These are phyloP conservation scores for Leptodontidium sp. DNA, from an alignment of 2,329 filamentous ascomycete species.

Conservation along the genomic window DNA sequence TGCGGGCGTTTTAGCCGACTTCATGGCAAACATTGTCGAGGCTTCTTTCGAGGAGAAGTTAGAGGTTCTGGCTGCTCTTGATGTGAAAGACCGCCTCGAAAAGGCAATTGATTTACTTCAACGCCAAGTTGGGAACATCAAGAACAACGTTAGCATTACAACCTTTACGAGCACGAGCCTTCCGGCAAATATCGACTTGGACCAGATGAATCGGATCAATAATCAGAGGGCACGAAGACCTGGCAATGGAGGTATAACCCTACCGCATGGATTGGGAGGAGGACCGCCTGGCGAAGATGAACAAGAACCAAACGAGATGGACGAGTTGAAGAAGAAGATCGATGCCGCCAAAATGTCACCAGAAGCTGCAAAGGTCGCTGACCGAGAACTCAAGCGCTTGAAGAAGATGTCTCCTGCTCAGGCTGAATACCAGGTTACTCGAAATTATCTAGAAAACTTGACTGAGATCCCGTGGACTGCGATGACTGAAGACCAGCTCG, in stretches of 20 bases:
- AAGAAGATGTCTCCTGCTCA: constrained; percentile 97
- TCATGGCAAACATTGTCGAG: constrained; percentile 94
- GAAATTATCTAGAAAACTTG: constrained; percentile 93
- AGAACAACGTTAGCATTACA: constrained; percentile 87
- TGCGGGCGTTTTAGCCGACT: constrained; percentile 88
- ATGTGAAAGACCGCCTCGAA: constrained; percentile 79
- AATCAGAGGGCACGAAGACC: constrained; percentile 46
- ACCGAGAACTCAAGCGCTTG: constrained; percentile 85
- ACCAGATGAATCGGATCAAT: constrained; percentile 58
- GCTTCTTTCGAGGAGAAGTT: constrained; percentile 91
- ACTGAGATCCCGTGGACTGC: constrained; percentile 93
- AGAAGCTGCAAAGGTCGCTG: constrained; percentile 89
- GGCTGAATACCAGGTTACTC: constrained; percentile 92
- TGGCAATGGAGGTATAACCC: constrained; percentile 38
- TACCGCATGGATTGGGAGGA: constrained; percentile 39
- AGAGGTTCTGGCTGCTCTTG: constrained; percentile 80
- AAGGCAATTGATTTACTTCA: constrained; percentile 85
- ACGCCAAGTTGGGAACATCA: constrained; percentile 82
- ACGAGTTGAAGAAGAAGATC: constrained; percentile 89
- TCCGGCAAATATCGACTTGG: constrained; percentile 65
- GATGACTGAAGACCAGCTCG: constrained; percentile 84
- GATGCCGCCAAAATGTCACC: constrained; percentile 81
- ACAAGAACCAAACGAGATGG: constrained; percentile 87
- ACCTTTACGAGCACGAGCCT: constrained; percentile 74
- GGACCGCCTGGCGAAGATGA: constrained; percentile 61